A percentile compares a stretch with the other conserved stretches of the same genome.
These are phyloP conservation scores for Phlyctochytrium planicorne DNA, from an alignment of 192 early-diverging fungal genomes.

Conservation along the genomic window DNA sequence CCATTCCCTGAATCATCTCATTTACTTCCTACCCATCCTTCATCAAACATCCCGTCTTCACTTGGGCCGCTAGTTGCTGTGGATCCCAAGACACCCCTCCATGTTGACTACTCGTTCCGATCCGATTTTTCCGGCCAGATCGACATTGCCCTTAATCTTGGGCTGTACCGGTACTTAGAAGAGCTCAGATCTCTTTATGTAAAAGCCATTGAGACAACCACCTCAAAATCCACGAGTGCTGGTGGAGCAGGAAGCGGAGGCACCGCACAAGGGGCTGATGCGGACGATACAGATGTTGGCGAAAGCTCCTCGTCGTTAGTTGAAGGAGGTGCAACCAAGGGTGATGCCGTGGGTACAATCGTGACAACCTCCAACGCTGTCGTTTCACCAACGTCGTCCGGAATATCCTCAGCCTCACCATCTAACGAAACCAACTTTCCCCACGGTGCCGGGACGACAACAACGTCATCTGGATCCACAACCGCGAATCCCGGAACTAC, in stretches of 20 bases:
- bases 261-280: not conserved
- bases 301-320: not conserved
- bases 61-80: slow-evolving; percentile 7
- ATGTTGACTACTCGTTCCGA: slow-evolving; percentile 40
- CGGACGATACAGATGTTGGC: not conserved
- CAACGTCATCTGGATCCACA: not conserved
- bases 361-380: not conserved
- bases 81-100: slow-evolving; percentile 14
- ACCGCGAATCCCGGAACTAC: not conserved
- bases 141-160: slow-evolving; percentile 53
- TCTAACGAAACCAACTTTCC: not conserved
- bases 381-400: not conserved
- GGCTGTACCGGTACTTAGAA: slow-evolving; percentile 46
- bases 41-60: not conserved
- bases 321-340: not conserved
- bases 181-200: slow-evolving; percentile 42
- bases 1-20: too few relatives aligned
- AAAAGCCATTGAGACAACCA: slow-evolving; percentile 20
- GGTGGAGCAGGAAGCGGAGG: slow-evolving; percentile 15
- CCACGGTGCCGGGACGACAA: not conserved
- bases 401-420: not conserved
- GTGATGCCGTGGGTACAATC: not conserved
- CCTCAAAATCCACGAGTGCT: not conserved
- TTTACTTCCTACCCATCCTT: not conserved
- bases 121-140: slow-evolving; percentile 46